A percentile compares a stretch with the other conserved stretches of the same genome.
These are phyloP conservation scores for Dissophora ornata DNA, from an alignment of 192 early-diverging fungal species.

Conservation along the genomic window DNA sequence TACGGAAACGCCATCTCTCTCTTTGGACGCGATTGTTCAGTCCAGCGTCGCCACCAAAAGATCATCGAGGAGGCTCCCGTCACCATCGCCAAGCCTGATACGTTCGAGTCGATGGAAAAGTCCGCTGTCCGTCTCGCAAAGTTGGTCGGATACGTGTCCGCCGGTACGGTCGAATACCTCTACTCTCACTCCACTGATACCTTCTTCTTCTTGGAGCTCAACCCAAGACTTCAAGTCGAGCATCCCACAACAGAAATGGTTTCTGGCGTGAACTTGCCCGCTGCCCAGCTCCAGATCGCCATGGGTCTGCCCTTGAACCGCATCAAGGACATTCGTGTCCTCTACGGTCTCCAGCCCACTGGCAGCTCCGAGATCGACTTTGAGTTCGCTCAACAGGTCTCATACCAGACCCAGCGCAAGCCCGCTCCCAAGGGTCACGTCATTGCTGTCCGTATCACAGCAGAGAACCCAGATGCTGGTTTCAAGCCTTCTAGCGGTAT, in stretches of 20 bases:
- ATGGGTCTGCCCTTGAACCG: constrained; percentile 98
- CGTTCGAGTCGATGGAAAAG: constrained; percentile 92
- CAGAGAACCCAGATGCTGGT: constrained; percentile 99
- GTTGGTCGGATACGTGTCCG: constrained; percentile 94
- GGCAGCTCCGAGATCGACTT: constrained; percentile 94
- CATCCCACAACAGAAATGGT: constrained; percentile 99
- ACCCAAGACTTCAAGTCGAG: constrained; percentile 98
- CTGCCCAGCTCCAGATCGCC: constrained; percentile 97
- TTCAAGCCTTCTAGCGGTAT: constrained; percentile 98
- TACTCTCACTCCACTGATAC: constrained; percentile 88
- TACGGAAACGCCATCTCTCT: constrained; percentile 98
- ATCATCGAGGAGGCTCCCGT: constrained; percentile 99
- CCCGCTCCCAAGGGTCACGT: constrained; percentile 97
- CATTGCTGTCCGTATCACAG: constrained; percentile 97
- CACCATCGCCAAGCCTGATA: constrained; percentile 80
- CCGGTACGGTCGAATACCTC: constrained; percentile 97
- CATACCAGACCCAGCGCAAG: constrained; percentile 87
- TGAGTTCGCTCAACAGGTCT: constrained; percentile 82
- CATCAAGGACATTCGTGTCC: constrained; percentile 94
- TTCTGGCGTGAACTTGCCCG: constrained; percentile 97
- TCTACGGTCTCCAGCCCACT: constrained; percentile 92
- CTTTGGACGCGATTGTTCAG: constrained; percentile 98
- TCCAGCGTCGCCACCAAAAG: constrained; percentile 98
- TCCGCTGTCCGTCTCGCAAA: constrained; percentile 96
- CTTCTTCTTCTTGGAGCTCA: constrained; percentile 97